phyloP scores from a whole-genome alignment of 2,329 filamentous ascomycete species.

The Penicillium thymicola region DNA sequence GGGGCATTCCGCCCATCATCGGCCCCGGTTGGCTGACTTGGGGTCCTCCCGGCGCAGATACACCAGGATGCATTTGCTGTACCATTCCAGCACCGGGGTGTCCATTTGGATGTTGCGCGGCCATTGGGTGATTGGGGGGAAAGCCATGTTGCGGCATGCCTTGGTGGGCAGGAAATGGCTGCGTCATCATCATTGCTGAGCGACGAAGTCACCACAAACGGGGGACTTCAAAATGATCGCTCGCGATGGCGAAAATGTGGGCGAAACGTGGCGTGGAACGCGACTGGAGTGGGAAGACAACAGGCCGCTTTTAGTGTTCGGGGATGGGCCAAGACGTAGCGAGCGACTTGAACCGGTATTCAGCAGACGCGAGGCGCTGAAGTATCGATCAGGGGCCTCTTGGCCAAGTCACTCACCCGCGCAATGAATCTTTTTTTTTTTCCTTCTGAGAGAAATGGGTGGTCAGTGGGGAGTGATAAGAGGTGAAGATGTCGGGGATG shows the following conservation, averaged over 20 bases:
- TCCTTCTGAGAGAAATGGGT: background rate
- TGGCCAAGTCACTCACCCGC: slow-evolving; percentile 24
- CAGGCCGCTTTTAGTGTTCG: slow-evolving; percentile 33
- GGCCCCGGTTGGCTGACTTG: slow-evolving; percentile 61
- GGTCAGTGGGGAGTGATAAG: slow-evolving; percentile 16
- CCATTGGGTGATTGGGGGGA: slow-evolving; percentile 61
- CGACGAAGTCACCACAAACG: slow-evolving; percentile 35
- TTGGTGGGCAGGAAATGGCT: slow-evolving; percentile 58
- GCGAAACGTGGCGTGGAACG: slow-evolving; percentile 19
- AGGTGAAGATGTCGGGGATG: slow-evolving; percentile 13
- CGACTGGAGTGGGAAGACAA: slow-evolving; percentile 22
- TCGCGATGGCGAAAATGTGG: slow-evolving; percentile 14
- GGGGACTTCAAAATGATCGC: slow-evolving; percentile 24
- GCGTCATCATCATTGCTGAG: slow-evolving; percentile 53
- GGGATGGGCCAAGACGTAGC: slow-evolving; percentile 36
- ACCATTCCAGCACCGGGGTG: slow-evolving; percentile 50
- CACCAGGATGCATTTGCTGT: slow-evolving; percentile 60
- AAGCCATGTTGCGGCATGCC: slow-evolving; percentile 58
- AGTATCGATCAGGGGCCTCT: slow-evolving; percentile 33
- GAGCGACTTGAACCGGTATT: slow-evolving; percentile 31
- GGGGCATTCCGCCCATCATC: slow-evolving; percentile 63
- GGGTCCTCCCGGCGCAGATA: slow-evolving; percentile 57
- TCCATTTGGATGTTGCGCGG: slow-evolving; percentile 55
- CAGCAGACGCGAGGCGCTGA: slow-evolving; percentile 29
- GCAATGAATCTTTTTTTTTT: slow-evolving; percentile 21